A percentile compares a stretch with the other conserved stretches of the same genome.
Conservation (phyloP, 371 early-diverging fungal species). For the Mortierella sp. region DNA sequence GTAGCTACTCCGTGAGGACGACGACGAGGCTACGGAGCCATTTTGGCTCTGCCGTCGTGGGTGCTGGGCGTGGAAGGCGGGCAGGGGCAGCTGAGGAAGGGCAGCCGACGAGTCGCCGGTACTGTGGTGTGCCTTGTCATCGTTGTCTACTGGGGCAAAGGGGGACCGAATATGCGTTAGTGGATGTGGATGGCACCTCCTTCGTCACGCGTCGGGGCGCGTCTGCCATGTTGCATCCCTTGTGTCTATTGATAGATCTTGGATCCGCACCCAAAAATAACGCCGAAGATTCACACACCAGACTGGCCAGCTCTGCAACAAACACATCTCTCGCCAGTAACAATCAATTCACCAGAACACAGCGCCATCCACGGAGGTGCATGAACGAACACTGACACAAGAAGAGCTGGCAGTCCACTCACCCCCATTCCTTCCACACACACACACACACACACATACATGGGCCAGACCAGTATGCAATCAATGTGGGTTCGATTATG, state of each 20-base stretch:
- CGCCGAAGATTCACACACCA: too few relatives aligned
- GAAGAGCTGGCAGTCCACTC: too few relatives aligned
- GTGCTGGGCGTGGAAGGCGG: conserved; percentile 10
- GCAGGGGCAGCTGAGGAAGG: neutral
- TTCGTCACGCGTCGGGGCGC: neutral
- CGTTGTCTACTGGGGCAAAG: neutral
- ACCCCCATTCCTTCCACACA: too few relatives aligned
- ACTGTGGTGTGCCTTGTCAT: neutral
- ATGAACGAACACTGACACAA: too few relatives aligned
- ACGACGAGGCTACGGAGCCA: conserved; percentile 12
- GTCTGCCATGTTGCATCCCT: neutral
- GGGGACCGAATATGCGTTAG: neutral
- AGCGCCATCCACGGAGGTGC: too few relatives aligned
- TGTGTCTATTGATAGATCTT: conserved; percentile 2
- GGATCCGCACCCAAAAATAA: conserved; percentile 3
- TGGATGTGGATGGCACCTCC: neutral
- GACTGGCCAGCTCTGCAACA: too few relatives aligned
- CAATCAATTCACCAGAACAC: too few relatives aligned
- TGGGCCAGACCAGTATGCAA: too few relatives aligned
- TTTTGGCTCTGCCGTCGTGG: conserved; percentile 11
- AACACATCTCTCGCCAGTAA: too few relatives aligned
- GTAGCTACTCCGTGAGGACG: conserved; percentile 19
- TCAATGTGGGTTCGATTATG: too few relatives aligned
- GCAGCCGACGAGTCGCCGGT: conserved; percentile 1
- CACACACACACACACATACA: too few relatives aligned